Evolutionary conservation across 2,329 filamentous ascomycete species (phyloP).

Genomic region (Microcyclosporella mali): DNA sequence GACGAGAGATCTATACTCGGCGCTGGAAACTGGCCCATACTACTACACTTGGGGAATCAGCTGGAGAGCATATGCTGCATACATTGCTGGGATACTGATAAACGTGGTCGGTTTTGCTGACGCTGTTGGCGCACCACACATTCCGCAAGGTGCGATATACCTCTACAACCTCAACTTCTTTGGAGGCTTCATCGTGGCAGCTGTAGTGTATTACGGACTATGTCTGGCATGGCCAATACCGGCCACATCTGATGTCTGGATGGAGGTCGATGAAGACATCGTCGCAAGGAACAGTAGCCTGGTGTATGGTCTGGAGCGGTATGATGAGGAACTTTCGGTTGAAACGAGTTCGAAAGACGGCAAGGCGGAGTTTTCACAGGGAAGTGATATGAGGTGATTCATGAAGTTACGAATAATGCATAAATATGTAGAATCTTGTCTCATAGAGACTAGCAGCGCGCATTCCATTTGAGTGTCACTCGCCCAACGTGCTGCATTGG

Average conservation of each 20-base stretch:
- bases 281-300: conserved; percentile 25
- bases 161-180: conserved; percentile 93
- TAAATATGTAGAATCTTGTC: too few species aligned
- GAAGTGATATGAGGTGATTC: background rate
- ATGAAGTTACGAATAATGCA: background rate
- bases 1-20: conserved; percentile 72
- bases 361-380: conserved; percentile 11
- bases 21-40: conserved; percentile 61
- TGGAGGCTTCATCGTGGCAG: conserved; percentile 68
- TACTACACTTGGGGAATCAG: conserved; percentile 68
- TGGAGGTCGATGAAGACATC: conserved; percentile 64
- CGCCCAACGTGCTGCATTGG: too few species aligned
- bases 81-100: conserved; percentile 75
- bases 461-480: too few species aligned
- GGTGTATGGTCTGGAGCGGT: conserved; percentile 24
- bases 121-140: conserved; percentile 58
- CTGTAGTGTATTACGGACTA: conserved; percentile 60
- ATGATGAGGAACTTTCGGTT: conserved; percentile 11
- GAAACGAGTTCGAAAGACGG: background rate
- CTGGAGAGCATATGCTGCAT: conserved; percentile 78
- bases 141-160: conserved; percentile 74
- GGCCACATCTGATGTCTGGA: conserved; percentile 68
- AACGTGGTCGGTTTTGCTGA: conserved; percentile 90
- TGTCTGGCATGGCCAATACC: conserved; percentile 66
- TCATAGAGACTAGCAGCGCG: too few species aligned